Conservation (phyloP, 2,329 filamentous ascomycete species). For the Apiospora malaysiana region DNA sequence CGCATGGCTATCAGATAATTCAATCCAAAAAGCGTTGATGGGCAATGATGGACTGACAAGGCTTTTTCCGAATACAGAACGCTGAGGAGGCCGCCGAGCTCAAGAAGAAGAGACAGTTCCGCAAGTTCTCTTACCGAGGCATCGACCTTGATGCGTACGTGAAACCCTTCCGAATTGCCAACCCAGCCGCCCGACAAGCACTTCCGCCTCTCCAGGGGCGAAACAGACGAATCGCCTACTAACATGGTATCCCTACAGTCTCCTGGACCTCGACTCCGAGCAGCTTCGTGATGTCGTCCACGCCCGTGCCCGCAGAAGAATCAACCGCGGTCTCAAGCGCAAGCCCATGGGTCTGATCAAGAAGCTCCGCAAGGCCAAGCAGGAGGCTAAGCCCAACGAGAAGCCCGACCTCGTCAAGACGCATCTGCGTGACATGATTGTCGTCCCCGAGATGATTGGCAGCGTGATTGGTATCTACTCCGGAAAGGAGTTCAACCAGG, state of each 20-base stretch:
- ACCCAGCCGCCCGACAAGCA: not conserved
- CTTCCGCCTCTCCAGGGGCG: not conserved
- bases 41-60: conserved; percentile 22
- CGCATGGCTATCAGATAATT: not conserved
- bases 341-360: conserved; percentile 99
- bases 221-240: conserved; percentile 23
- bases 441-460: conserved; percentile 99
- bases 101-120: conserved; percentile 99
- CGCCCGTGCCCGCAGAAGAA: conserved; percentile 96
- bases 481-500: conserved; percentile 99
- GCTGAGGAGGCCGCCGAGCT: conserved; percentile 98
- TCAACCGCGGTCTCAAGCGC: conserved; percentile 99
- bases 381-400: conserved; percentile 99
- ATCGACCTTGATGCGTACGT: conserved; percentile 99
- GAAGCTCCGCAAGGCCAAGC: conserved; percentile 99
- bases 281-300: conserved; percentile 99
- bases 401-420: conserved; percentile 99
- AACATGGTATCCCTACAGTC: conserved; percentile 60
- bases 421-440: conserved; percentile 99
- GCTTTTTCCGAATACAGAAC: conserved; percentile 65
- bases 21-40: not conserved
- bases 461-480: conserved; percentile 99
- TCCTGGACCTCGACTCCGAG: conserved; percentile 97
- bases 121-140: conserved; percentile 99
- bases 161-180: conserved; percentile 22